Percentiles rank a stretch among this genome's conserved stretches.
These are phyloP conservation scores for Leccinum barrowsii DNA, from an alignment of 768 basidiomycete genomes.

Conservation along the genomic window DNA sequence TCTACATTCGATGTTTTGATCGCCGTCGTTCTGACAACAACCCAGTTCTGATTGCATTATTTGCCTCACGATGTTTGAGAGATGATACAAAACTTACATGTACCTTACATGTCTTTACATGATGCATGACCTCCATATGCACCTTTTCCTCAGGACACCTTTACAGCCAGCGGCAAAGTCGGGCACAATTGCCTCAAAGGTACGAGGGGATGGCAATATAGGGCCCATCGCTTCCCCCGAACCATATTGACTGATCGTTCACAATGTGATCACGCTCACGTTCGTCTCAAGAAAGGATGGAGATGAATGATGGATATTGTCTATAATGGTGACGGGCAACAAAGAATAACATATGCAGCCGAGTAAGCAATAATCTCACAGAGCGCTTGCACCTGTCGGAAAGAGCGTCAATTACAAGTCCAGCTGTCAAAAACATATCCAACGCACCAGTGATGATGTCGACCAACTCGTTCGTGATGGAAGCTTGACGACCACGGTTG, in stretches of 20 bases:
- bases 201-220: not conserved
- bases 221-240: not conserved
- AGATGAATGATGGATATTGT: constrained; percentile 20
- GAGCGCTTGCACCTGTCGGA: constrained; percentile 45
- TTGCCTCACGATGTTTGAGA: constrained; percentile 13
- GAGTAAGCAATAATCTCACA: constrained; percentile 31
- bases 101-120: constrained; percentile 33
- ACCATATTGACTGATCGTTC: not conserved
- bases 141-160: constrained; percentile 2
- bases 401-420: not conserved
- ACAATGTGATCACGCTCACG: not conserved
- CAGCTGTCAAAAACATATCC: not conserved
- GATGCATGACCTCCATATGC: constrained; percentile 25
- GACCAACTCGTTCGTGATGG: constrained; percentile 93
- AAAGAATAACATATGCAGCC: constrained; percentile 10
- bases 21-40: not conserved
- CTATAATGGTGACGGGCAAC: constrained; percentile 18
- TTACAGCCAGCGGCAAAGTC: not conserved
- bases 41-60: constrained; percentile 35
- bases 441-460: constrained; percentile 85
- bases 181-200: not conserved
- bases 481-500: constrained; percentile 97
- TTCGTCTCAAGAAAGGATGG: not conserved
- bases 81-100: constrained; percentile 36
- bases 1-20: not conserved